These are phyloP conservation scores for Aspergillus texensis DNA, from an alignment of 2,329 filamentous ascomycete genomes.

Conservation along the genomic window DNA sequence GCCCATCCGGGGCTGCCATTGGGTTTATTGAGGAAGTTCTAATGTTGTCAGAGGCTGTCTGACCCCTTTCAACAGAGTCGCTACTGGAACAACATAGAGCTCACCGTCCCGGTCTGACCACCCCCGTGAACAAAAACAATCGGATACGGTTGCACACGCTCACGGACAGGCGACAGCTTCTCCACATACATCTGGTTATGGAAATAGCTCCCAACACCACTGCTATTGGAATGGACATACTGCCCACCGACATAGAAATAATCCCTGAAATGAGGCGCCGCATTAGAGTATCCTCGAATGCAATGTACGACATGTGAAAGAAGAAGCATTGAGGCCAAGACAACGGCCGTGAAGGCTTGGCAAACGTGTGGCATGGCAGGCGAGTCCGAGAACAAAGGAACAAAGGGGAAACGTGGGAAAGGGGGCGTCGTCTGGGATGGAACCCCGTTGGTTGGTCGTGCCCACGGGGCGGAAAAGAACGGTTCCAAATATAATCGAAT, in stretches of 20 bases:
- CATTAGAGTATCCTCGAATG: background rate
- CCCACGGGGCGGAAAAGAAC: background rate
- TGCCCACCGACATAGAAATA: background rate
- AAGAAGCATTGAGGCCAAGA: background rate
- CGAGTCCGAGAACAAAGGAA: background rate
- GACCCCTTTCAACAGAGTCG: too few species aligned
- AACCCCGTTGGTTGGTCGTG: background rate
- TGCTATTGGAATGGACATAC: background rate
- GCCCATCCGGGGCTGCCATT: conserved; percentile 52
- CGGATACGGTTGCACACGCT: conserved; percentile 26
- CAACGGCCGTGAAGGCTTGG: background rate
- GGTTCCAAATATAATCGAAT: background rate
- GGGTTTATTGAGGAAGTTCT: conserved; percentile 52
- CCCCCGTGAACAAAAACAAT: conserved; percentile 36
- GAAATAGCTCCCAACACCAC: background rate
- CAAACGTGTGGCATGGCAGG: background rate
- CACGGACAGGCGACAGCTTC: conserved; percentile 28
- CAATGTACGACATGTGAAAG: background rate
- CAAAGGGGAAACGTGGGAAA: background rate
- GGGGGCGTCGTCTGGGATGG: background rate
- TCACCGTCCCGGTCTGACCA: conserved; percentile 35
- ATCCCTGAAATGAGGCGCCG: background rate
- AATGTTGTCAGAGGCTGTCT: background rate
- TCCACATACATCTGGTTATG: conserved; percentile 40
- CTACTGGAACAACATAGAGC: background rate